Evolutionary conservation across 768 basidiomycete genomes (phyloP).

Genomic region (Termitomyces sp.): DNA sequence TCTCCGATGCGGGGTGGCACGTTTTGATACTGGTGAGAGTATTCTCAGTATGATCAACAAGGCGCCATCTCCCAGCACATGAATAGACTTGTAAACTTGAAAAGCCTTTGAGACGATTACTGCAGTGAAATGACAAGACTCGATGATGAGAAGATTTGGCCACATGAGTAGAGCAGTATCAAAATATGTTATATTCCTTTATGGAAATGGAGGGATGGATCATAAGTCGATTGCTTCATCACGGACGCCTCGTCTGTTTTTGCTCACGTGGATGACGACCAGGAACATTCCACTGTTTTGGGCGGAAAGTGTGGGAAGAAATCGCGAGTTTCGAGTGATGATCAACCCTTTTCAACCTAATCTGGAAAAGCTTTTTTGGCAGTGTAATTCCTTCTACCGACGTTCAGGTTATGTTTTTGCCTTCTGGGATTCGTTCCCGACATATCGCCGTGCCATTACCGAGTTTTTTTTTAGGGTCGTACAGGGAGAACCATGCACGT

Average conservation of each 20-base stretch:
- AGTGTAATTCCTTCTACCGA: constrained; percentile 10
- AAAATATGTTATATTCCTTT: neutral
- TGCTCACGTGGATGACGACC: constrained; percentile 24
- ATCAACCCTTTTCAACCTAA: constrained; percentile 14
- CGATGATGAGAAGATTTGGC: neutral
- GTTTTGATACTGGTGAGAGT: neutral
- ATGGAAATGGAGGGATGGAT: neutral
- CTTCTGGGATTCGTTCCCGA: constrained; percentile 15
- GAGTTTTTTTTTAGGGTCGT: neutral
- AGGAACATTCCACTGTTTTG: constrained; percentile 24
- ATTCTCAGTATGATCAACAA: neutral
- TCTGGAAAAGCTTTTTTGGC: constrained; percentile 15
- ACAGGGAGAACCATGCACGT: neutral
- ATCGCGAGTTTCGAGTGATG: constrained; percentile 4
- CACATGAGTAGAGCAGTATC: neutral
- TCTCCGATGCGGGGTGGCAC: neutral
- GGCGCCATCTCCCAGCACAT: neutral
- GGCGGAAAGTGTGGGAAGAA: constrained; percentile 23
- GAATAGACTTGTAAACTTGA: neutral
- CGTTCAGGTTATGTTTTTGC: constrained; percentile 13
- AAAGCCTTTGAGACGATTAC: neutral
- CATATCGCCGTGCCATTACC: constrained; percentile 13
- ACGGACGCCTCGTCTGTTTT: neutral
- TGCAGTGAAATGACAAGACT: neutral
- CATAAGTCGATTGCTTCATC: neutral